Evolutionary conservation across 371 early-diverging fungal species (phyloP), one percentile per base, ranked within the genome.

Genomic region (Nematocida displodere): DNA sequence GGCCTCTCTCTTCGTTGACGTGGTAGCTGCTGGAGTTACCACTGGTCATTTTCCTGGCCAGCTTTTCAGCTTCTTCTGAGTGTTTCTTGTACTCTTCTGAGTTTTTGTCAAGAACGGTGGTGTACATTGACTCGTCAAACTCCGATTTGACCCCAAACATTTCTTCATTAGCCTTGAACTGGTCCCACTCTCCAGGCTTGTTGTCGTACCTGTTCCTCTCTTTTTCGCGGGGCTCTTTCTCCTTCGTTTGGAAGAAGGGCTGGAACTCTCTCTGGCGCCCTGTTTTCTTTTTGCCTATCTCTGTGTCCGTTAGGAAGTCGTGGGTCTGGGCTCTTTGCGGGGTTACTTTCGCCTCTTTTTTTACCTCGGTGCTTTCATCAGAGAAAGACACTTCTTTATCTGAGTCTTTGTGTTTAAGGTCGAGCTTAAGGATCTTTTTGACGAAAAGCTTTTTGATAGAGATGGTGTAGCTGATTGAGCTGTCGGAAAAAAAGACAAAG

Each of bases 81-180:
- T 89, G 87, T 71, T 88, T 87, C 81, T 90, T 91, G 81, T 85
- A 97, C 58, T 89, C 89, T 5, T 92, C 88, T 24, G 87, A 87
- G 3, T 86, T 85, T 67, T 90, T 86, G 81, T 97, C 93, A 54
- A 97, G 82, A 22, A 85, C 87, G 0, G 94, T 94, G 1, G 96
- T 95, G 81, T 97, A 97, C 1, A 93, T 77, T 52, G 91, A 90
- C 77, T 95, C 95, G 77, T 95, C 86, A 84, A 90, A 97, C 80
- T 92, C 91, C 0, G 94, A 90, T 29, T 86, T 91, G 58, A 97
- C 86, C 0, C 95, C 95, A 87, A 95, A 96, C 48, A 91, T 84
- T 67, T 86, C 83, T 80, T 93, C 91, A 79, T 96, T 96, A 2
- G 86, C 91, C n/a, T 89, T 91, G 87, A 97, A 97, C 82, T 97